Evolutionary conservation across 1,284 basidiomycete genomes (phyloP).

Genomic region (Meripilus lineatus): DNA sequence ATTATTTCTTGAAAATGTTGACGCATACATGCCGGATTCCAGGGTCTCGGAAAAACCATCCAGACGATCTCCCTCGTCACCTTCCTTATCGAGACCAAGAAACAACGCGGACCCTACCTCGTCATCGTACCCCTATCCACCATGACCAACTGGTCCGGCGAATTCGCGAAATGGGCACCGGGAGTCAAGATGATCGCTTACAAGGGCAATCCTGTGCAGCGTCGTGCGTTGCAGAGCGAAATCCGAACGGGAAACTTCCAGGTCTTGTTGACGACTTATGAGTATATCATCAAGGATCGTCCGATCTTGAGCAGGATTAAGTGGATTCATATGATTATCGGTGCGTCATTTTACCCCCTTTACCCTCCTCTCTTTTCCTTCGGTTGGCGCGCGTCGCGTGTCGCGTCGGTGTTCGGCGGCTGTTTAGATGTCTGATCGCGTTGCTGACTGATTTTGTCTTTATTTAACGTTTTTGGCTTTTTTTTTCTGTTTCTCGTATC

Average conservation of each 20-base stretch:
- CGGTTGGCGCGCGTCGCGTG: background rate
- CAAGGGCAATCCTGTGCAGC: constrained; percentile 88
- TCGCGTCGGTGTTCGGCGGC: too few relatives aligned
- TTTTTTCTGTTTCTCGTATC: background rate
- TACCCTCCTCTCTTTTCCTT: constrained; percentile 1
- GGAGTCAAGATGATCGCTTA: constrained; percentile 82
- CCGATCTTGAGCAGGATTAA: constrained; percentile 88
- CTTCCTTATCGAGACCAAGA: constrained; percentile 93
- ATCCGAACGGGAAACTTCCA: constrained; percentile 85
- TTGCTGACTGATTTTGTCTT: too few relatives aligned
- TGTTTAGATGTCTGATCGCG: too few relatives aligned
- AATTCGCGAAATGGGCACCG: constrained; percentile 98
- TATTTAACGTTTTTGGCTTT: constrained; percentile 10
- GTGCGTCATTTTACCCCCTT: constrained; percentile 37
- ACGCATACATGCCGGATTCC: constrained; percentile 17
- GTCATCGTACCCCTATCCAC: constrained; percentile 98
- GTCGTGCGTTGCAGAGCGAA: constrained; percentile 70
- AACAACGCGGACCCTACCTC: constrained; percentile 91
- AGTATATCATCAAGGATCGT: constrained; percentile 99
- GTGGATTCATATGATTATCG: constrained; percentile 99
- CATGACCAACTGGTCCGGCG: constrained; percentile 97
- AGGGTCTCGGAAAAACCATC: constrained; percentile 96
- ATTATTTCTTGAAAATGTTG: constrained; percentile 12
- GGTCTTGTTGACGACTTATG: constrained; percentile 95
- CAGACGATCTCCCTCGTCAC: constrained; percentile 96